Evolutionary conservation across 2,329 filamentous ascomycete genomes (phyloP).

Genomic region (Trichophyton simii): DNA sequence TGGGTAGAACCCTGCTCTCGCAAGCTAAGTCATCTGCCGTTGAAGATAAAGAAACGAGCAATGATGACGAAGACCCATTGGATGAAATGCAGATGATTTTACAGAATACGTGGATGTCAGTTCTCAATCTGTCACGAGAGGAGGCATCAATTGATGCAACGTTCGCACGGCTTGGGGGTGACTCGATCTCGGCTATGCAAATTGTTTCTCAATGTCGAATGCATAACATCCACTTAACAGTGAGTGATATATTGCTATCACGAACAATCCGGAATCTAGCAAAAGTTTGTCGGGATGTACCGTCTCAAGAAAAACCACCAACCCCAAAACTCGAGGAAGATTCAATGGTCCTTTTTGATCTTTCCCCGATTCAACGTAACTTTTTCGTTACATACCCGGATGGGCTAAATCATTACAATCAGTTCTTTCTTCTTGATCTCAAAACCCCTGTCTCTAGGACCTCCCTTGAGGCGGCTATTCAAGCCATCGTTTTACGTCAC

Average conservation of each 20-base stretch:
- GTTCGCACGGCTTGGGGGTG: conserved; percentile 46
- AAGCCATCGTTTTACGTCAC: conserved; percentile 8
- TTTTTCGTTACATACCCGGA: conserved; percentile 20
- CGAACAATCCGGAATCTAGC: background rate
- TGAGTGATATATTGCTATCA: conserved; percentile 18
- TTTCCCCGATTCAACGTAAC: conserved; percentile 28
- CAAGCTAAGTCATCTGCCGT: background rate
- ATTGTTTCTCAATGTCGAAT: conserved; percentile 44
- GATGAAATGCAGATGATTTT: background rate
- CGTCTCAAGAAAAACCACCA: background rate
- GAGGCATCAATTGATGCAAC: conserved; percentile 2
- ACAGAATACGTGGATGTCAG: conserved; percentile 6
- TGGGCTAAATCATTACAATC: conserved; percentile 13
- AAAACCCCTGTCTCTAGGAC: background rate
- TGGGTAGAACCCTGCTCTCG: background rate
- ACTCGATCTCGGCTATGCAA: conserved; percentile 48
- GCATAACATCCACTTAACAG: conserved; percentile 39
- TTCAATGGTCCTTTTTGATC: conserved; percentile 17
- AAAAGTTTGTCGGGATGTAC: too few relatives aligned
- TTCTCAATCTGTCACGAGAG: conserved; percentile 4
- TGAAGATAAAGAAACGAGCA: background rate
- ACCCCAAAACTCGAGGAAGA: conserved; percentile 6
- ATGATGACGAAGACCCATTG: background rate
- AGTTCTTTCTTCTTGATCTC: conserved; percentile 11
- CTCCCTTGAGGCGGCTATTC: conserved; percentile 7